These are phyloP conservation scores for Exophiala sideris DNA, from an alignment of 2,329 filamentous ascomycete genomes.

Conservation along the genomic window DNA sequence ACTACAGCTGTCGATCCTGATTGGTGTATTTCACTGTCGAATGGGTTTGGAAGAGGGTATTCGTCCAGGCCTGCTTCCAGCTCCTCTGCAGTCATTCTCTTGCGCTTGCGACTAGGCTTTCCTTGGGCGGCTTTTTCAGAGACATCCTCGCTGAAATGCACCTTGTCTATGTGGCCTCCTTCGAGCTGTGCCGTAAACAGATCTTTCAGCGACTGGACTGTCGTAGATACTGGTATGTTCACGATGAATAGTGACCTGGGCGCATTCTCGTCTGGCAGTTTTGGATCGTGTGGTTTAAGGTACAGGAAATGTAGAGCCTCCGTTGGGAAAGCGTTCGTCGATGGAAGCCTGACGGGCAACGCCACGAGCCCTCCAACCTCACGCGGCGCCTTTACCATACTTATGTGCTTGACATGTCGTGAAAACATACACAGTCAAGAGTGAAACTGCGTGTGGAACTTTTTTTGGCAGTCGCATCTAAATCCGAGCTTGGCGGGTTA, in stretches of 20 bases:
- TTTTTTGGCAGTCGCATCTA: no score
- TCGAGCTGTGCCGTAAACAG: constrained; percentile 73
- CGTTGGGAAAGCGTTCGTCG: constrained; percentile 60
- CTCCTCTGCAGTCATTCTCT: constrained; percentile 49
- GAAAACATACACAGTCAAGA: background rate
- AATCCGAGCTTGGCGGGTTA: no score
- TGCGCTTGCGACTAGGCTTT: constrained; percentile 52
- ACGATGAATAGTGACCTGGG: constrained; percentile 82
- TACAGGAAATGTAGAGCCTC: constrained; percentile 78
- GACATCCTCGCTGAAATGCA: constrained; percentile 58
- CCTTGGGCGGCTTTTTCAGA: constrained; percentile 18
- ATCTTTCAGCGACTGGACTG: constrained; percentile 69
- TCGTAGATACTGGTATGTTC: constrained; percentile 82
- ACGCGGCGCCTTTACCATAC: constrained; percentile 37
- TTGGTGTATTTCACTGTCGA: constrained; percentile 66
- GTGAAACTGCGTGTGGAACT: no score
- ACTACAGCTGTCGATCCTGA: constrained; percentile 79
- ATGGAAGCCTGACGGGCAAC: constrained; percentile 65
- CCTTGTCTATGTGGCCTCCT: constrained; percentile 71
- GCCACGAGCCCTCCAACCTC: constrained; percentile 62
- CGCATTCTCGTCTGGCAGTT: constrained; percentile 69
- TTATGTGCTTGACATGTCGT: background rate
- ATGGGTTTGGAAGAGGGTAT: constrained; percentile 65
- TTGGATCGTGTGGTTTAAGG: constrained; percentile 77
- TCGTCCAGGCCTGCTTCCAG: constrained; percentile 56